Base-by-base conservation (phyloP, 2,329 filamentous ascomycete species). In the Exophiala oligosperma region DNA sequence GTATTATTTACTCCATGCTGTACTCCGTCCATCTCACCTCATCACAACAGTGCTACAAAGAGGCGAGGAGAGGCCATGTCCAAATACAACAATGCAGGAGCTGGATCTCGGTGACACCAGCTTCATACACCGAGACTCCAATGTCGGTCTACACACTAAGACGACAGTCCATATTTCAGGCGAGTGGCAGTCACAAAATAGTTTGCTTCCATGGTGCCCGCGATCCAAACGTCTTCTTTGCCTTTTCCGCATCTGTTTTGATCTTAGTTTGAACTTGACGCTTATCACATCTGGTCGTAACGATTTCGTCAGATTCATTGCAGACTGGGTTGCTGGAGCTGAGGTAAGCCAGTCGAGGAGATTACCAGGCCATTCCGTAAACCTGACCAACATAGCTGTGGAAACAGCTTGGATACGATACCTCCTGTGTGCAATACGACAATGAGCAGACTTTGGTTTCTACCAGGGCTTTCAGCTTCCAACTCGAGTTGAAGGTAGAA, bases 321-420 rank as follows among this genome's bases (percentile, higher is more conserved):
- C 52, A 23, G 48, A 56, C 32, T 46, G 52, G 17, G 17, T 61
- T 37, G 43, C 55, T 44, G 28, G 24, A 29, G 55, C 59, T 54
- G 59, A 61, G 52, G 59, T 61, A 58, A 59, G 59, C 43, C 52
- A 32, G 17, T n/a, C 28, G n/a, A 11, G 28, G 48, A 38, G 17
- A n/a, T 21, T 21, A 17, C 44, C 21, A 28, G n/a, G 35, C 2
- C 32, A 35, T 35, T 35, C 32, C 32, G 40, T 43, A 26, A 55
- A 32, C 48, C 57, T 47, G n/a, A 57, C 50, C 26, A 28, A 21
- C 35, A 21, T 23, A 63, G 61, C 23, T 63, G 46, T 63, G 61
- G 61, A 28, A 35, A 17, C 54, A 63, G 49, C 61, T 63, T 29
- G 58, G 61, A 9, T 63, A 60, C 37, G 52, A 61, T 29, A 49